Evolutionary conservation across 345 rosid genomes (phyloP), one percentile per base, ranked within the genome.

Genomic region (Salix arbutifolia): DNA sequence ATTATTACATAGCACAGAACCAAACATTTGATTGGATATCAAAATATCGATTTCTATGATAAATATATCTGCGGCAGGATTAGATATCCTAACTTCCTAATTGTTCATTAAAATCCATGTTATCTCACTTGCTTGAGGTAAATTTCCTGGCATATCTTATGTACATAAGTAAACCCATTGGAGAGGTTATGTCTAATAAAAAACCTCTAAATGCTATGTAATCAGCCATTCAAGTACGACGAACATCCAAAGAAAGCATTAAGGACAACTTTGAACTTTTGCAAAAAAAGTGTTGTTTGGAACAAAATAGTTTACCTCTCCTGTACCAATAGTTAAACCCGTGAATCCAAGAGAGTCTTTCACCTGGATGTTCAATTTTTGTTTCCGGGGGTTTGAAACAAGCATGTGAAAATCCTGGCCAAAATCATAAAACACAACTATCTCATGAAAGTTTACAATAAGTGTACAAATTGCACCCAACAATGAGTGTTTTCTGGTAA

Each of bases 391-490:
- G 84, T 96, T 91, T 77, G 92, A 82, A 77, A 93, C 98, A 74
- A 93, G 94, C 85, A 96, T 86, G 83, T 93, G 91, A 89, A 96
- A 96, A 84, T 96, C 99, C 99, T 96, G 92, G 16, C 73, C 50
- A 80, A 70, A 80, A 78, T 80, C 31, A 56, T 38, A 80, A 78
- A 82, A 67, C 68, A 68, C 4, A 62, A 67, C 67, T 30, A 78
- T 58, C 23, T n/a, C 56, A 76, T n/a, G 6, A 58, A 62, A 18
- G 44, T 16, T 68, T 67, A 30, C 67, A 70, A 46, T 14, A 46
- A 46, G 50, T 4, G 17, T 13, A 13, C 50, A 14, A 4, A 46
- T 12, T 4, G 50, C 50, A 46, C 17, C 50, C 1, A 46, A 46
- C 17, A n/a, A 9, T n/a, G 26, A 12, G 67, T 67, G 52, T 1